A percentile compares a stretch with the other conserved stretches of the same genome.
Evolutionary conservation across 2,329 filamentous ascomycete species (phyloP).

Genomic region (Sclerotinia spermophila): DNA sequence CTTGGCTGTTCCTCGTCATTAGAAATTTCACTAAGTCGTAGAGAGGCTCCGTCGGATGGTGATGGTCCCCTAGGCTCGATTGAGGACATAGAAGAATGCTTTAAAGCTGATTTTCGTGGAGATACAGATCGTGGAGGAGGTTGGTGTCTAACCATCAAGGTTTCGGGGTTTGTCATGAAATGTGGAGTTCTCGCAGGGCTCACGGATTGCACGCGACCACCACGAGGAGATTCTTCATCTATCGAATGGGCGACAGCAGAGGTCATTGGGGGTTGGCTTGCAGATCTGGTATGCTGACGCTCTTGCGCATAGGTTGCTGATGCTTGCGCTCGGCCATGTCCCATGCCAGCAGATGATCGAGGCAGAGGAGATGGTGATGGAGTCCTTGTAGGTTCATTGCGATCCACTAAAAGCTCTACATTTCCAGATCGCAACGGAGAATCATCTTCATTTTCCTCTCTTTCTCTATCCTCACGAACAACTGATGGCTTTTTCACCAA

Average conservation of each 20-base stretch:
- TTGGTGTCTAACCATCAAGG: constrained; percentile 58
- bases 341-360: constrained; percentile 28
- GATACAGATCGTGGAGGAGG: constrained; percentile 69
- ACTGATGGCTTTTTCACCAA: constrained; percentile 43
- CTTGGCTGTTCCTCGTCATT: constrained; percentile 40
- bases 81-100: constrained; percentile 45
- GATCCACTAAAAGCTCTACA: constrained; percentile 17
- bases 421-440: constrained; percentile 22
- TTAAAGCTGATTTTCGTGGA: constrained; percentile 73
- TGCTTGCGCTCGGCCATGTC: constrained; percentile 28
- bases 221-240: constrained; percentile 27
- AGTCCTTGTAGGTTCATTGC: constrained; percentile 20
- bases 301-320: constrained; percentile 27
- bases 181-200: constrained; percentile 67
- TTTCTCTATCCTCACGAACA: constrained; percentile 46
- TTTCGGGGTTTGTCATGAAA: constrained; percentile 58
- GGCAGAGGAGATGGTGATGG: constrained; percentile 32
- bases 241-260: constrained; percentile 13
- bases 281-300: constrained; percentile 25
- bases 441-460: constrained; percentile 40
- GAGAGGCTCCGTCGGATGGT: constrained; percentile 39
- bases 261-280: constrained; percentile 27
- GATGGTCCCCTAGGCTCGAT: constrained; percentile 53
- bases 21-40: constrained; percentile 43
- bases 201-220: constrained; percentile 40